Conservation (phyloP, 169 alveolate species). For the Eimeria brunetti region DNA sequence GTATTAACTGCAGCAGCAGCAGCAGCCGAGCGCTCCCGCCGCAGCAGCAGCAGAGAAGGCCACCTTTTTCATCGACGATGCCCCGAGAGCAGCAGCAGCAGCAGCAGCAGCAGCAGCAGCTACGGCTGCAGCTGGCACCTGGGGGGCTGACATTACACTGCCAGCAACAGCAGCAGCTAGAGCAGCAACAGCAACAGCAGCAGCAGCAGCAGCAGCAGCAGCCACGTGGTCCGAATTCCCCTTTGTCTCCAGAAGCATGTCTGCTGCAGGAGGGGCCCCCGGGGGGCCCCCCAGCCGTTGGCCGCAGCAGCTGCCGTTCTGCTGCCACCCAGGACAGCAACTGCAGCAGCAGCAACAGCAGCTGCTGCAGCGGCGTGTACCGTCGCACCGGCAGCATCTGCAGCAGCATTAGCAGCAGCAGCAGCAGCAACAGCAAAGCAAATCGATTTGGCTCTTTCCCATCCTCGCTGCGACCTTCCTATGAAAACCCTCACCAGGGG, state of each 20-base stretch:
- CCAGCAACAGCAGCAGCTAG: neutral
- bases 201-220: neutral
- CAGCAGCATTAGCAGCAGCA: too few relatives aligned
- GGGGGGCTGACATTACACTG: neutral
- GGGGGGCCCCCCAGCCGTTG: neutral
- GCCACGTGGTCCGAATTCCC: neutral
- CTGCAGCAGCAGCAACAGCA: constrained; percentile 13
- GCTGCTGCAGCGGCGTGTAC: too few relatives aligned
- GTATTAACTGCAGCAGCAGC: neutral
- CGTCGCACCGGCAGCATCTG: too few relatives aligned
- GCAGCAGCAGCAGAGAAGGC: neutral
- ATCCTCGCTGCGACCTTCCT: too few relatives aligned
- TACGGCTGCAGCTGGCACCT: neutral
- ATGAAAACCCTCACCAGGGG: too few relatives aligned
- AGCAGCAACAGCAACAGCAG: neutral
- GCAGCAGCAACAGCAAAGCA: neutral
- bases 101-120: neutral
- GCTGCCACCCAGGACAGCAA: neutral
- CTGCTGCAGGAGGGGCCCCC: neutral
- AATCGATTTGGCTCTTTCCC: neutral
- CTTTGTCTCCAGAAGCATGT: neutral
- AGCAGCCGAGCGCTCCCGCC: neutral
- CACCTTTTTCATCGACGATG: neutral
- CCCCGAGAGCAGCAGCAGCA: neutral
- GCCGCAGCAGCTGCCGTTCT: neutral